Percentiles rank a stretch among this genome's conserved stretches.
Evolutionary conservation across 2,329 filamentous ascomycete species (phyloP).

Genomic region (Pseudogymnoascus sp.): DNA sequence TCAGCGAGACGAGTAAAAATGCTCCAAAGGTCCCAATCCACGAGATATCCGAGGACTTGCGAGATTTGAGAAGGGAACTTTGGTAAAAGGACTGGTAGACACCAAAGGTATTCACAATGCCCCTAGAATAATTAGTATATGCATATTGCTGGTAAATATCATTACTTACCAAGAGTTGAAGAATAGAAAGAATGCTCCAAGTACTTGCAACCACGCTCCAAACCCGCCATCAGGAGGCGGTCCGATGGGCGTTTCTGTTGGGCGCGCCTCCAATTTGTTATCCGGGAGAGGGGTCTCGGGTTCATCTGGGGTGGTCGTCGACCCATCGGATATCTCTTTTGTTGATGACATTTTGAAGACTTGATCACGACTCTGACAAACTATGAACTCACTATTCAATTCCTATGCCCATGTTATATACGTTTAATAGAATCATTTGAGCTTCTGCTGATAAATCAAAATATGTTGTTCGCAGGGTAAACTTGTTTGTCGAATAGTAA

Average conservation of each 20-base stretch:
- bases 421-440: not conserved
- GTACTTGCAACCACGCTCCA: slow-evolving; percentile 50
- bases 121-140: slow-evolving; percentile 34
- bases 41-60: slow-evolving; percentile 47
- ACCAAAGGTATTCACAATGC: slow-evolving; percentile 44
- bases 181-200: slow-evolving; percentile 38
- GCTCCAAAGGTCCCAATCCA: slow-evolving; percentile 54
- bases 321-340: not conserved
- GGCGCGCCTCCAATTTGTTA: not conserved
- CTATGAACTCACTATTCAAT: not conserved
- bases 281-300: not conserved
- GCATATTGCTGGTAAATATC: not conserved
- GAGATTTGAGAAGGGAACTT: slow-evolving; percentile 38
- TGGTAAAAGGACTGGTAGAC: slow-evolving; percentile 55
- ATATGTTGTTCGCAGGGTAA: not conserved
- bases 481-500: not conserved
- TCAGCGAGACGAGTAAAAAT: slow-evolving; percentile 45
- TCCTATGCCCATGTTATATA: not conserved
- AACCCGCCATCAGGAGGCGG: slow-evolving; percentile 45
- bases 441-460: slow-evolving; percentile 1
- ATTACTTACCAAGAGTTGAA: slow-evolving; percentile 26
- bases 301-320: not conserved
- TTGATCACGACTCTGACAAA: not conserved
- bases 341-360: not conserved
- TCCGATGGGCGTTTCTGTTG: not conserved